Base-by-base conservation (phyloP, 1,284 basidiomycete genomes). In the Sparassis latifolia region DNA sequence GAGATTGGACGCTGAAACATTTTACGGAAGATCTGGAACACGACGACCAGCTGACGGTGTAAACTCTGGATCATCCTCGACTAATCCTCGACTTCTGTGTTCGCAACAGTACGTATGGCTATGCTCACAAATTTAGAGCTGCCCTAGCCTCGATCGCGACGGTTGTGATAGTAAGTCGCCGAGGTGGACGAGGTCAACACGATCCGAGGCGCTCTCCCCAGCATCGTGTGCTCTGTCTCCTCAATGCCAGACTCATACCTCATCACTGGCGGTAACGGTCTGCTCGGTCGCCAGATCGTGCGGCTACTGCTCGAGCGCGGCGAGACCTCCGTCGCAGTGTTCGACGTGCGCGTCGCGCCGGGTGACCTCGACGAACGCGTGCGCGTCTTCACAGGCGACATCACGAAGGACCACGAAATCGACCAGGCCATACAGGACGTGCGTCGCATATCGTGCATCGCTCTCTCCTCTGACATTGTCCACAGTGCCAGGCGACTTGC, bases 211-310 rank as follows among this genome's bases (percentile, higher is more conserved):
- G 20, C 20, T 20, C 20, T 20, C 20, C 20, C 20, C 20, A 20
- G 20, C 20, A 20, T 20, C 20, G 20, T 20, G 20, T 20, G 20
- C 20, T 20, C 20, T 20, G 20, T 20, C 20, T 20, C 20, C 20
- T 20, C 20, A 20, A 20, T 20, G 20, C 49, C 45, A 7, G 50
- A 48, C 35, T 56, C 55, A 0, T 71, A 70, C 60, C 66, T 80
- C 37, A 74, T 80, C 54, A 69, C 79, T 55, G 79, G 79, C 47
- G 78, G 78, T 10, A 73, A 72, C 55, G 79, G 80, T 4, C 79
- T 84, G 64, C 66, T 84, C 5, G 81, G 81, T 28, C 65, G 75
- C 50, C 73, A 77, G 54, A 74, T 83, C 51, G 77, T 81, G 33
- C 69, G 77, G 56, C 67, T 68, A 33, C 68, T 84, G 10, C 52